Evolutionary conservation across 2,329 filamentous ascomycete genomes (phyloP).

Genomic region (Chrysoporthe puriensis): DNA sequence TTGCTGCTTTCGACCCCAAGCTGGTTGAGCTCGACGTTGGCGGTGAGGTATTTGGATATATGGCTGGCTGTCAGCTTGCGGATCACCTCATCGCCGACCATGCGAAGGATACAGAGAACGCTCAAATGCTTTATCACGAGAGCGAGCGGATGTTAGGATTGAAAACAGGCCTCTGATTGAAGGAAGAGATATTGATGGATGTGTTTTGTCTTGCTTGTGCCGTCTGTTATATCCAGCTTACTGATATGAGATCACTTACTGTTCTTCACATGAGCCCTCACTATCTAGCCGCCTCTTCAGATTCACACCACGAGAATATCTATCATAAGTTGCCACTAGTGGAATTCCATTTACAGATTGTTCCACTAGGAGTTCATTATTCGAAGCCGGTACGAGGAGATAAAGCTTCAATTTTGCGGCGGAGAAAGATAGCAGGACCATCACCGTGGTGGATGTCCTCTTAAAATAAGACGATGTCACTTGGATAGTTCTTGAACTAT

Average conservation of each 20-base stretch:
- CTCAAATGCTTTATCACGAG: slow-evolving; percentile 21
- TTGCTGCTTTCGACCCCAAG: slow-evolving; percentile 46
- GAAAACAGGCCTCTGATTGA: slow-evolving; percentile 16
- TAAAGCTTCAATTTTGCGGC: too few species aligned
- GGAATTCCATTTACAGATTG: too few species aligned
- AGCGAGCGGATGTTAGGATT: slow-evolving; percentile 25
- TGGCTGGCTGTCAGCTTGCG: slow-evolving; percentile 23
- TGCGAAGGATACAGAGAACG: slow-evolving; percentile 19
- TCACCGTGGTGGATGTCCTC: too few species aligned
- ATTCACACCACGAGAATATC: too few species aligned
- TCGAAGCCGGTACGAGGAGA: too few species aligned
- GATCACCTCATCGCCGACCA: slow-evolving; percentile 20
- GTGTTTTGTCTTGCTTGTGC: neutral
- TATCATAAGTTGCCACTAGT: too few species aligned
- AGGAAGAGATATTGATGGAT: neutral
- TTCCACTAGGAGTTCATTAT: too few species aligned
- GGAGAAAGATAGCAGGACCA: too few species aligned
- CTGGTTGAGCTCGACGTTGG: slow-evolving; percentile 33
- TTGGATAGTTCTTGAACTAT: too few species aligned
- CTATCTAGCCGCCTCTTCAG: too few species aligned
- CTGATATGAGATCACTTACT: neutral
- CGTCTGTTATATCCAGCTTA: neutral
- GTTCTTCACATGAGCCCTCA: neutral
- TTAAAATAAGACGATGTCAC: too few species aligned
- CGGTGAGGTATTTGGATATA: slow-evolving; percentile 26